phyloP scores from a whole-genome alignment of 2,329 filamentous ascomycete species.

The Westerdykella ornata region DNA sequence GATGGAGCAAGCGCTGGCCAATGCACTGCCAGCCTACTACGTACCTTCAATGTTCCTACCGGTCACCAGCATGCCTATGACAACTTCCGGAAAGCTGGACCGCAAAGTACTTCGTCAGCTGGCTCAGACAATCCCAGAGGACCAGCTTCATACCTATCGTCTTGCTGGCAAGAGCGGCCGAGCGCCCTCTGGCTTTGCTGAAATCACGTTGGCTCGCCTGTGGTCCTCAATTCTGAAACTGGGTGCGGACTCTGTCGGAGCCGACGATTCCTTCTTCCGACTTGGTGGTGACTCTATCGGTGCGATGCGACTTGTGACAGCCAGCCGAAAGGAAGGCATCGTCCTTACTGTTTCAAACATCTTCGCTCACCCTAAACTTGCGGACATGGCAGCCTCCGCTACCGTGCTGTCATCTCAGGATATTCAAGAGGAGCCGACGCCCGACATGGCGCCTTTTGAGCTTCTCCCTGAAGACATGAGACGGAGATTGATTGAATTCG shows the following conservation, averaged over 20 bases:
- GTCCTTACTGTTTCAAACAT: conserved; percentile 40
- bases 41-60: conserved; percentile 42
- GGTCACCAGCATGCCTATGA: conserved; percentile 37
- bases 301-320: conserved; percentile 42
- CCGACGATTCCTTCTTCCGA: conserved; percentile 43
- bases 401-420: conserved; percentile 18
- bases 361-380: conserved; percentile 41
- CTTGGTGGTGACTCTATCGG: conserved; percentile 45
- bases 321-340: conserved; percentile 37
- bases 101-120: conserved; percentile 36
- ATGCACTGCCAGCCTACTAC: conserved; percentile 38
- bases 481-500: conserved; percentile 18
- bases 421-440: conserved; percentile 7
- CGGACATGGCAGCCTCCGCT: conserved; percentile 37
- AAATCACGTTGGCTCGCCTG: conserved; percentile 22
- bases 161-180: conserved; percentile 27
- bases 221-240: conserved; percentile 40
- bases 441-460: conserved; percentile 19
- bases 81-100: conserved; percentile 41
- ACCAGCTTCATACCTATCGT: conserved; percentile 18
- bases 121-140: conserved; percentile 27
- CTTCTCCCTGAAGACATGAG: conserved; percentile 15
- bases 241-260: conserved; percentile 34
- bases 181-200: conserved; percentile 19
- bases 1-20: conserved; percentile 22